Base-by-base conservation (phyloP, 495 filamentous ascomycete genomes). In the Penicillium herquei region DNA sequence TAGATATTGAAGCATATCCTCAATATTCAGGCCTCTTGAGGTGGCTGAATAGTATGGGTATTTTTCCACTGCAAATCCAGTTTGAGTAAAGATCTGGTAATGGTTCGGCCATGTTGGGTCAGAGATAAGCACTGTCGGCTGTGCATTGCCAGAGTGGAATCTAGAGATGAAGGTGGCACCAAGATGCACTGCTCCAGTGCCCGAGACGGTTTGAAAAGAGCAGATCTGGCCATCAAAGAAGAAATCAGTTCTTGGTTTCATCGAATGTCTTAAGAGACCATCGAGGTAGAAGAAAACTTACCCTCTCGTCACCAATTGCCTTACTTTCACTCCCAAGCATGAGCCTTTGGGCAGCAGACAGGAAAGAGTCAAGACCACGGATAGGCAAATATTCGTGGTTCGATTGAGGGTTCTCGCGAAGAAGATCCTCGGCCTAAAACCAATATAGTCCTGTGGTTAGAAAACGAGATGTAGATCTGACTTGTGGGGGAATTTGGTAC, bases 401-500 rank as follows among this genome's bases (percentile, higher is more conserved):
- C 3, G 39, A 37, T 5, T 37, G 12, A 37, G 30, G 30, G 17
- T 49, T 42, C 31, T 44, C 50, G 6, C 39, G 39, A 31, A 52
- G 50, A 0, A 7, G 18, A 13, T 43, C 30, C 50, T 52, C 21
- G 16, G 50, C 50, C 50, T 52, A 37, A 37, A n/a, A 21, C 33
- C 39, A 16, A 41, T 9, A 32, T 7, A 65, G 60, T 21, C 14
- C 39, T 5, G 49, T 21, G 31, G 51, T 47, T 13, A 37, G 12
- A 9, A 37, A 37, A 1, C 9, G 1, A 37, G 12, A 37, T 6
- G 12, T 26, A 26, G 21, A 26, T 26, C 21, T 26, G 21, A 0
- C 61, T 58, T 13, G 37, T 4, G 9, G 12, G 3, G 3, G 45
- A 17, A 66, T 63, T 14, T 26, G 21, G 50, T 14, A 6, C 64